Evolutionary conservation across 2,329 filamentous ascomycete species (phyloP), one percentile per base, ranked within the genome.

Genomic region (Knufia petricola): DNA sequence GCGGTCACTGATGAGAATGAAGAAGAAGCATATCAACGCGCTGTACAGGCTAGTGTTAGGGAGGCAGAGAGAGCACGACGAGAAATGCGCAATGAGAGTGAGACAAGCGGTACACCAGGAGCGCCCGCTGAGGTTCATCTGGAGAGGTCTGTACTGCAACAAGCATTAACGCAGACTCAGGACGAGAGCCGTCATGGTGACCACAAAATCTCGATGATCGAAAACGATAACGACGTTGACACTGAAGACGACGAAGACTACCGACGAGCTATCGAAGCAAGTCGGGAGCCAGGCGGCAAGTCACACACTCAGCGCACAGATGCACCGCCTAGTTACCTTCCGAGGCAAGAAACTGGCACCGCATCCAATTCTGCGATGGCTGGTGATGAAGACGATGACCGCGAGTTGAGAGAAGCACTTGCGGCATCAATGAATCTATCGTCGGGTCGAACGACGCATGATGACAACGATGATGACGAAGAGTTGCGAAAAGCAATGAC

Each of bases 401-500:
- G 70, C 37, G 64, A 73, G 45, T 57, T 79, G 2, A 64, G 68
- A 34, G 69, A 64, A 8, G 75, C 70, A 1, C 65, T 79, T 31
- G 68, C 70, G 40, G 71, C 70, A 46, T 74, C 70, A 10, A 45
- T 45, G 28, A 15, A 19, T 17, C 19, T 21, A 32, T 45, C 42
- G 26, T 28, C 26, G 26, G 12, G 12, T 6, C 26, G 12, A 12
- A 28, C 12, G 6, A 6, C 26, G 6, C 26, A 12, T 28, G 52
- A 17, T 41, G 34, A 39, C 49, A 50, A 26, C 59, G 61, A 57
- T 59, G 57, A 63, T 61, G 58, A 63, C 21, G 64, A 70, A 40
- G 64, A 74, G 46, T 57, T 79, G 2, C 64, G 68, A 32, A 69
- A 64, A 8, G 75, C 69, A 1, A 65, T 79, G 30, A 69, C 70